Evolutionary conservation across 2,329 filamentous ascomycete genomes (phyloP), one percentile per base, ranked within the genome.

Genomic region (Cladophialophora exuberans): DNA sequence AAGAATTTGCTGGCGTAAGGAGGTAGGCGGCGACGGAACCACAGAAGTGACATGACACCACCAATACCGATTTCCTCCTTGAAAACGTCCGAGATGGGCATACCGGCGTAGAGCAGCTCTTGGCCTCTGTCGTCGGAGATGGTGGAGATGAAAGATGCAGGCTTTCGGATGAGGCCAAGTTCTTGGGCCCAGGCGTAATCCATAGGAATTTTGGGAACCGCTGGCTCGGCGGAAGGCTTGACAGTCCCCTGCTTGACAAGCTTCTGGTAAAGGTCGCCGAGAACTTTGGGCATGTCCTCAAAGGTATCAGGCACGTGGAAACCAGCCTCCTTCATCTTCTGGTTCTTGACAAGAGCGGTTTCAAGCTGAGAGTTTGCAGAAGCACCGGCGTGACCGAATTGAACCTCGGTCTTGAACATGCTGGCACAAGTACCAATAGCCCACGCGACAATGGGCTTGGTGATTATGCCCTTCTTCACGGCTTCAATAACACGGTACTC

Each of bases 51-150:
- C 94, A 99, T 99, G 79, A 99, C 94, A 88, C 94, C 94, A 74
- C 94, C 94, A 68, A 99, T 97, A 68, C 94, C 94, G 69, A 99
- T 97, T 68, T 97, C 92, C 82, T 99, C 94, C 76, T 79, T 89
- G 88, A 99, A 99, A 63, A 99, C 94, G 73, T 99, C 94, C n/a
- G 94, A 97, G 72, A 99, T 99, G 71, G 94, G 94, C 90, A 99
- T 96, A 72, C 94, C 94, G 64, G 94, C 94, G 76, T 99, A 99
- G 65, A 99, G 84, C 60, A 99, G 88, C 80, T 99, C 94, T 77
- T 99, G 94, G 64, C 94, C 94, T 91, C 94, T 94, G 81, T 99
- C 94, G 74, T 99, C 94, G 68, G 94, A 97, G 72, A 99, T 99
- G 75, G 94, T 99, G 67, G 94, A 99, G 77, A 99, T 99, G 83